Percentiles rank a stretch among this genome's conserved stretches.
These are phyloP conservation scores for Camelina laxa DNA, from an alignment of 345 rosid genomes.

Conservation along the genomic window DNA sequence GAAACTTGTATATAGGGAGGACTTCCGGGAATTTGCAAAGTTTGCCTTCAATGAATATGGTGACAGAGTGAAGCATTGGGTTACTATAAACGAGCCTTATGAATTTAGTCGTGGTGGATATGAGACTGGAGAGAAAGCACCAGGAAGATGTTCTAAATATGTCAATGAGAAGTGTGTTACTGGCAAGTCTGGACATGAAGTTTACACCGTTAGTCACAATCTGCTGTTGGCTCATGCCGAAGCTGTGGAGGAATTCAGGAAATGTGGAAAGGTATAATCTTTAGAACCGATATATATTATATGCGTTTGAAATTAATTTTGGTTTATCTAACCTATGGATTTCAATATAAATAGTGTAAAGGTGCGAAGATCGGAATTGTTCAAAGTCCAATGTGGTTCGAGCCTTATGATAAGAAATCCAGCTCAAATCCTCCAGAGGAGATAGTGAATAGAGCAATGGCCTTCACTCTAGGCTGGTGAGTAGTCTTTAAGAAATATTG, in stretches of 20 bases:
- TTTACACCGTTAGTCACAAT: slow-evolving; percentile 42
- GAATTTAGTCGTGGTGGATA: slow-evolving; percentile 44
- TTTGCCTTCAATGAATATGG: slow-evolving; percentile 48
- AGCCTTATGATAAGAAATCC: slow-evolving; percentile 39
- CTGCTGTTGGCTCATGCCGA: slow-evolving; percentile 48
- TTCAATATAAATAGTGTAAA: slow-evolving; percentile 32
- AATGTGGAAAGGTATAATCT: slow-evolving; percentile 42
- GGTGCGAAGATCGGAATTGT: slow-evolving; percentile 45
- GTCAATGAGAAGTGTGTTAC: slow-evolving; percentile 39
- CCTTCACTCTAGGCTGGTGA: slow-evolving; percentile 48
- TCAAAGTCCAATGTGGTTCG: slow-evolving; percentile 45
- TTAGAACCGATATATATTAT: background rate
- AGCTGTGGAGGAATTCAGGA: slow-evolving; percentile 47
- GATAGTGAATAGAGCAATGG: slow-evolving; percentile 46
- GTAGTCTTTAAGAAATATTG: slow-evolving; percentile 15
- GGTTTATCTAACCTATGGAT: slow-evolving; percentile 5
- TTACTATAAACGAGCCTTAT: slow-evolving; percentile 58
- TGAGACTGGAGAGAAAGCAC: slow-evolving; percentile 45
- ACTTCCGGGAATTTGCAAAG: slow-evolving; percentile 41
- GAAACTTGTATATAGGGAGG: slow-evolving; percentile 32
- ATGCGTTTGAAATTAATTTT: background rate
- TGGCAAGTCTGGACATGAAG: slow-evolving; percentile 47
- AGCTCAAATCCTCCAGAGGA: slow-evolving; percentile 32
- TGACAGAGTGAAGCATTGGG: slow-evolving; percentile 65
- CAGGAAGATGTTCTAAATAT: slow-evolving; percentile 49